A percentile compares a stretch with the other conserved stretches of the same genome.
Conservation (phyloP, 805 yeast species). For the Saccharomyces jurei region DNA sequence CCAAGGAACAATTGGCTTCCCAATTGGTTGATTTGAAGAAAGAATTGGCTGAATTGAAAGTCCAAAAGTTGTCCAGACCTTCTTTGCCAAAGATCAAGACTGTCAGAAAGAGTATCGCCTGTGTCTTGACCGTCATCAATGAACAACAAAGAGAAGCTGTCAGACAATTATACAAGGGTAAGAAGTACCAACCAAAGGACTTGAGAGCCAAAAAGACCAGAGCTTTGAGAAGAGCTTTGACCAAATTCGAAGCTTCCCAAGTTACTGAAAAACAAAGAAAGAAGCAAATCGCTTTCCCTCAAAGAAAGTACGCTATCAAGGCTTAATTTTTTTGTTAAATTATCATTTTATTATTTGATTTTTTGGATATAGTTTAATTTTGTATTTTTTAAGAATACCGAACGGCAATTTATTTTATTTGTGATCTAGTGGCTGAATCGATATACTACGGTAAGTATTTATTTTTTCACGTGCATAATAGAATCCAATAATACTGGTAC, state of each 20-base stretch:
- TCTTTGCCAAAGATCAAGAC: slow-evolving; percentile 93
- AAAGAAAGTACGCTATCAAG: slow-evolving; percentile 96
- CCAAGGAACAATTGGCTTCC: slow-evolving; percentile 91
- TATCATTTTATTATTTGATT: neutral
- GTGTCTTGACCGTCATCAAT: slow-evolving; percentile 94
- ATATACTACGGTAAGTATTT: neutral
- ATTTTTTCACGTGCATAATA: neutral
- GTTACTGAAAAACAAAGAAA: slow-evolving; percentile 85
- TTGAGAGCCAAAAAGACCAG: slow-evolving; percentile 99
- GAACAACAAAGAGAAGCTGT: slow-evolving; percentile 92
- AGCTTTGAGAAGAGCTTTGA: slow-evolving; percentile 96
- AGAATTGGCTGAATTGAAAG: slow-evolving; percentile 92
- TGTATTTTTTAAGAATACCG: neutral
- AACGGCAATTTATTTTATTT: neutral
- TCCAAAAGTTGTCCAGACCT: slow-evolving; percentile 87
- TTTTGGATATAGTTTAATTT: neutral
- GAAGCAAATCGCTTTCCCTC: slow-evolving; percentile 94
- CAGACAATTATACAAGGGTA: slow-evolving; percentile 89
- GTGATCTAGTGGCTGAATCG: neutral
- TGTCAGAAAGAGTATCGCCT: slow-evolving; percentile 97
- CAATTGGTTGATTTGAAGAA: slow-evolving; percentile 94
- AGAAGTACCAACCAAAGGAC: slow-evolving; percentile 96
- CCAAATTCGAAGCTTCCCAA: slow-evolving; percentile 75
- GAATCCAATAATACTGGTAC: neutral
- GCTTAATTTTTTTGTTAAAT: slow-evolving; percentile 73